Evolutionary conservation across 2,329 filamentous ascomycete genomes (phyloP).

Genomic region (Pyrenochaeta sp.): DNA sequence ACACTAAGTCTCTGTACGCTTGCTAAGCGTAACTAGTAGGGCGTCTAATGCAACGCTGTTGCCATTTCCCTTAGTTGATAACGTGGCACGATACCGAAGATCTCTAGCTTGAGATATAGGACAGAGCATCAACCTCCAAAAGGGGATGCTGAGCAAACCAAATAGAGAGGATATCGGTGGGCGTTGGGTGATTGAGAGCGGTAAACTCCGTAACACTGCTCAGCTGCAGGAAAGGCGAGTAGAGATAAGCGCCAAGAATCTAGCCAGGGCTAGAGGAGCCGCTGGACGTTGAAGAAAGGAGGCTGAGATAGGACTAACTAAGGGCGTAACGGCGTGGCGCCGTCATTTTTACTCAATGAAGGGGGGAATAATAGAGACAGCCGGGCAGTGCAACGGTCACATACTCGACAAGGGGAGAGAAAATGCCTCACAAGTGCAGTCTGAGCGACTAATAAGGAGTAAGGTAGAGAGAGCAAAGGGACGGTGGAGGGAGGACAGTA

Average conservation of each 20-base stretch:
- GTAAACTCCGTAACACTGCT: conserved; percentile 12
- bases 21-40: not conserved
- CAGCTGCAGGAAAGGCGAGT: conserved; percentile 7
- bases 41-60: conserved; percentile 12
- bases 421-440: conserved; percentile 22
- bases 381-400: conserved; percentile 15
- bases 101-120: conserved; percentile 1
- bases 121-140: not conserved
- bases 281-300: conserved; percentile 7
- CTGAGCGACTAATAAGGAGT: conserved; percentile 19
- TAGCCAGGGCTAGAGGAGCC: not conserved
- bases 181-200: conserved; percentile 2
- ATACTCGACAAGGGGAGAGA: conserved; percentile 16
- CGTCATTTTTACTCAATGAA: not conserved
- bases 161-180: conserved; percentile 1
- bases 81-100: conserved; percentile 15
- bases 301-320: not conserved
- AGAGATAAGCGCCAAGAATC: conserved; percentile 8
- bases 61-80: conserved; percentile 11
- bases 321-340: not conserved
- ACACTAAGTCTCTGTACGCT: not conserved
- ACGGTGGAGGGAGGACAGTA: conserved; percentile 17
- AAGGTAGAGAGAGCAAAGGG: conserved; percentile 17
- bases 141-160: not conserved
- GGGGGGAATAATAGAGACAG: conserved; percentile 5